Conservation (phyloP, 1,139 yeast genomes). For the Arxiozyma slooffiae region DNA sequence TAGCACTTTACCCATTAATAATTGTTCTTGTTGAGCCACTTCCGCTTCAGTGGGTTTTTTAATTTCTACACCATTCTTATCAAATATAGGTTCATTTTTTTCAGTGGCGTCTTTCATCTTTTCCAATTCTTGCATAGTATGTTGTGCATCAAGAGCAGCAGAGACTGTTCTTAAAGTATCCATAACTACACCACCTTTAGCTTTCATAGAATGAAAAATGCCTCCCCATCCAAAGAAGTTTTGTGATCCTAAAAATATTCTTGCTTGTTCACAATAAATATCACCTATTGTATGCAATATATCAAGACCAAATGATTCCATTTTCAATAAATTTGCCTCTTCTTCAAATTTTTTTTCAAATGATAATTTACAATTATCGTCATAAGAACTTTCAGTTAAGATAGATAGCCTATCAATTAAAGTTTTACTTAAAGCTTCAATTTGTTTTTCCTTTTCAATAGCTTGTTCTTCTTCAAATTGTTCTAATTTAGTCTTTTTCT, state of each 20-base stretch:
- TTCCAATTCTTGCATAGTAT: slow-evolving; percentile 73
- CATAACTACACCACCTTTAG: slow-evolving; percentile 75
- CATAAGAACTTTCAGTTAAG: slow-evolving; percentile 30
- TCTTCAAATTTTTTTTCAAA: slow-evolving; percentile 38
- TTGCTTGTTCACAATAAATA: slow-evolving; percentile 52
- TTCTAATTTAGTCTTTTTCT: slow-evolving; percentile 49
- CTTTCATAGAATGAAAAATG: slow-evolving; percentile 72
- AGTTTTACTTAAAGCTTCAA: slow-evolving; percentile 53
- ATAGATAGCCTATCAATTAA: slow-evolving; percentile 22
- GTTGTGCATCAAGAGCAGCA: slow-evolving; percentile 82
- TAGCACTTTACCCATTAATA: slow-evolving; percentile 62
- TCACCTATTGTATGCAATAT: slow-evolving; percentile 62
- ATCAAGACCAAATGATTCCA: slow-evolving; percentile 75
- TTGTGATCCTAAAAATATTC: slow-evolving; percentile 53
- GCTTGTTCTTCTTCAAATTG: slow-evolving; percentile 73
- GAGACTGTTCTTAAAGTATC: slow-evolving; percentile 82
- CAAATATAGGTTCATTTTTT: slow-evolving; percentile 54
- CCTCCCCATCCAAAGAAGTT: slow-evolving; percentile 78
- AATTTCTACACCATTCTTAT: slow-evolving; percentile 53
- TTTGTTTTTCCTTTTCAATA: slow-evolving; percentile 60
- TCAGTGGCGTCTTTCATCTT: slow-evolving; percentile 35
- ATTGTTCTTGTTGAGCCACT: slow-evolving; percentile 52
- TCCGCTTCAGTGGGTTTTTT: slow-evolving; percentile 40
- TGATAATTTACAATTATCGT: slow-evolving; percentile 17
- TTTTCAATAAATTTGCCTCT: slow-evolving; percentile 61